phyloP scores from a whole-genome alignment of 768 basidiomycete genomes.

The Leccinum ochraceum region DNA sequence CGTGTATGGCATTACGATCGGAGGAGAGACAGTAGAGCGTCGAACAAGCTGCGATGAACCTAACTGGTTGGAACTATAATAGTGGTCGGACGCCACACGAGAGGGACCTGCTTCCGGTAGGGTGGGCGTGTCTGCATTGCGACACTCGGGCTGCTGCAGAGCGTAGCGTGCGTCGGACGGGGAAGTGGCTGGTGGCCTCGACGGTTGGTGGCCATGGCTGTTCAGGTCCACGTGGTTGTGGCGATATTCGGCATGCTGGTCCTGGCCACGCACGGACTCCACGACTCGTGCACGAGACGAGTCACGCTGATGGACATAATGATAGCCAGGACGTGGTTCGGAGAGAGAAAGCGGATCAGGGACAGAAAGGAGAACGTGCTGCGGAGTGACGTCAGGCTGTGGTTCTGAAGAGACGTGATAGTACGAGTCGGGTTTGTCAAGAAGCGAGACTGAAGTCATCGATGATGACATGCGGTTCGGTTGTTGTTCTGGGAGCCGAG shows the following conservation, averaged over 20 bases:
- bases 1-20: constrained; percentile 21
- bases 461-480: constrained; percentile 28
- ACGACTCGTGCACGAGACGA: constrained; percentile 31
- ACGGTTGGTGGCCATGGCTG: constrained; percentile 16
- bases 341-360: constrained; percentile 34
- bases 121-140: constrained; percentile 15
- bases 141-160: constrained; percentile 20
- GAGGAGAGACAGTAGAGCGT: constrained; percentile 21
- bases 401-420: constrained; percentile 29
- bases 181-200: constrained; percentile 20
- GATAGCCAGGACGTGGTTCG: constrained; percentile 31
- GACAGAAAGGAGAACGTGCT: constrained; percentile 23
- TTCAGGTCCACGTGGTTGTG: constrained; percentile 25
- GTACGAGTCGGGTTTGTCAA: constrained; percentile 27
- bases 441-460: constrained; percentile 30
- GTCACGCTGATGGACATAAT: constrained; percentile 27
- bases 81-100: constrained; percentile 15
- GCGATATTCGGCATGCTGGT: constrained; percentile 31
- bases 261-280: constrained; percentile 24
- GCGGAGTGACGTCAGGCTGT: constrained; percentile 34
- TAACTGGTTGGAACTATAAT: constrained; percentile 13
- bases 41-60: constrained; percentile 23
- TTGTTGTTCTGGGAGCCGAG: constrained; percentile 27
- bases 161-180: constrained; percentile 22
- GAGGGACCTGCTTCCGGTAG: constrained; percentile 25